Evolutionary conservation across 306 rosid genomes (phyloP).

Genomic region (apple (Malus domestica)): DNA sequence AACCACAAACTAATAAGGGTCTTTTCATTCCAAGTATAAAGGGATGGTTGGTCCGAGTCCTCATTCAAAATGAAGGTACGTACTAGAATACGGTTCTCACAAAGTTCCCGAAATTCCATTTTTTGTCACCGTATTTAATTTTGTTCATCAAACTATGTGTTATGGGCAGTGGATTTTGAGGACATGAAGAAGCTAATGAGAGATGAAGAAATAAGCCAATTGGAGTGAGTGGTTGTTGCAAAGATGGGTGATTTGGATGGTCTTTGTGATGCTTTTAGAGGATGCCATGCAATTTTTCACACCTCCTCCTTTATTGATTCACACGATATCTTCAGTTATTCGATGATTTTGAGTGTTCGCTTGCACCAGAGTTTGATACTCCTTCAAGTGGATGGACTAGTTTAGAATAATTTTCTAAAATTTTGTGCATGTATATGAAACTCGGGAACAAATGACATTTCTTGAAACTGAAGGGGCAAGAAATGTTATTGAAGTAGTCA

Average conservation of each 20-base stretch:
- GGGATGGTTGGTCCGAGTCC: background rate
- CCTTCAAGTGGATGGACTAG: background rate
- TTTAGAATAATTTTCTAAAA: no score
- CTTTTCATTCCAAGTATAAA: no score
- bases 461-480: slow-evolving; percentile 1
- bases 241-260: background rate
- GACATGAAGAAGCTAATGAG: slow-evolving; percentile 11
- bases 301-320: slow-evolving; percentile 12
- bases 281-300: slow-evolving; percentile 5
- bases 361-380: background rate
- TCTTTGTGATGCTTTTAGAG: slow-evolving; percentile 10
- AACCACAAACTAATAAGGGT: no score
- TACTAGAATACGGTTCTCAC: background rate
- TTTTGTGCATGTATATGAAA: no score
- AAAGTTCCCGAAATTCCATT: background rate
- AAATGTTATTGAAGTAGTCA: slow-evolving; percentile 3
- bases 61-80: background rate
- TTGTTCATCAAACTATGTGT: background rate
- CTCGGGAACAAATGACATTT: slow-evolving; percentile 5
- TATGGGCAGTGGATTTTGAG: background rate
- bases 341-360: background rate
- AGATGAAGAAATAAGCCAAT: slow-evolving; percentile 1
- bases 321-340: background rate
- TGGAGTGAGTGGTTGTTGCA: slow-evolving; percentile 5
- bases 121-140: background rate